Base-by-base conservation (phyloP, 805 yeast species). In the Spathaspora arborariae region DNA sequence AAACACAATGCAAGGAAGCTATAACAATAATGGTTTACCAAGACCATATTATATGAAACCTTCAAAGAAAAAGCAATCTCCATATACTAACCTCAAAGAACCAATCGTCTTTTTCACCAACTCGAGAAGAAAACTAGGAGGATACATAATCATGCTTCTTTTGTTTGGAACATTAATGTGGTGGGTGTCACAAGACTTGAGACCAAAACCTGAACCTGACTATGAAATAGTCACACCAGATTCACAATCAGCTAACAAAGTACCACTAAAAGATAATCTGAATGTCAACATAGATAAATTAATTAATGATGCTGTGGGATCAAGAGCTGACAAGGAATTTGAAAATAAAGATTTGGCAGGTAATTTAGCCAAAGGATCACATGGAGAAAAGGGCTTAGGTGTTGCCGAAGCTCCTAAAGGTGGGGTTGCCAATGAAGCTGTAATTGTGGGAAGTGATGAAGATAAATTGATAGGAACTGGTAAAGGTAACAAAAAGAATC, bases 41-140 rank as follows among this genome's bases (percentile, higher is more conserved):
- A 58, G 76, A 48, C 77, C 77, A 5, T 72, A 72, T 56, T 68
- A 72, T 53, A 72, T 72, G 76, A 72, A 70, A 53, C 75, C 77
- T n/a, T 55, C 49, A 40, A 60, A 59, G 48, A 64, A 59, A 52
- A 67, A 63, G 45, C 52, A 56, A 19, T 67, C 72, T 0, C 71
- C 68, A 1, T 72, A 72, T 51, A 63, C 65, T 21, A 49, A 52
- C n/a, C 39, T 49, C 35, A 63, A 62, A 22, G 48, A 63, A 49
- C 65, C 73, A 6, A 47, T 44, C 16, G 60, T 53, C 40, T 64
- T 58, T 44, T 68, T 72, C 55, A 66, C 59, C 50, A 58, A 65
- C n/a, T 64, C 72, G 22, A 59, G 66, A 46, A 58, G 75, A 42
- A 70, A 68, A 50, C 40, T 68, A 39, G 46, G 65, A 20, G 77